Base-by-base conservation (phyloP, 768 basidiomycete species). In the Auriculariales sp. region DNA sequence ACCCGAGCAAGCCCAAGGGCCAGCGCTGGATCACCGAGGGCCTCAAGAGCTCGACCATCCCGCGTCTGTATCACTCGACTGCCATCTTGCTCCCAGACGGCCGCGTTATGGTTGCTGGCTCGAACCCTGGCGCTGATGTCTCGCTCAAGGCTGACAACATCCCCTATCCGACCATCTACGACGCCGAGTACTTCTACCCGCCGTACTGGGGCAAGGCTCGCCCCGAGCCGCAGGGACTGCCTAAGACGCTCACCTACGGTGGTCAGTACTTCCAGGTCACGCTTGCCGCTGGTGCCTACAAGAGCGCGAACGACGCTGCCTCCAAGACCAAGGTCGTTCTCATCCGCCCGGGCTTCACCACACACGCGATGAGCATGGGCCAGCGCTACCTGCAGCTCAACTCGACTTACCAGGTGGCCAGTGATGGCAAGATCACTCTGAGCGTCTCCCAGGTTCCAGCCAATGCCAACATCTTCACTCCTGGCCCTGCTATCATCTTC, bases 91-190 rank as follows among this genome's bases (percentile, higher is more conserved):
- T 97, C 14, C 83, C 90, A 29, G 29, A 86, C 52, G 87, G 77
- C 1, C 85, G 84, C 2, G 81, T 98, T 32, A 63, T 95, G 45
- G 75, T 94, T 55, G 89, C 88, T 28, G 94, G 94, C 5, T 91
- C 88, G 28, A 97, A 97, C 67, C 92, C 93, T 1, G 93, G 93
- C 59, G 71, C 84, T 28, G 92, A 97, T 57, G 81, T 83, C 53
- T 81, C 83, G 57, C 71, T 67, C 49, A 66, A 72, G 33, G 72
- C 70, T 5, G 53, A 67, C 30, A 63, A 67, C n/a, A 72, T 74
- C 9, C 31, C 70, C 30, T 90, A 71, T 70, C 81, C 83, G 1
- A 90, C 90, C 2, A 77, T 80, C 24, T 93, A 92, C 59, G 68
- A 76, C 28, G 81, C 83, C 1, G 91, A 94, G 62, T 73, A 81